Base-by-base conservation (phyloP, 2,329 filamentous ascomycete species). In the Claviceps africana region DNA sequence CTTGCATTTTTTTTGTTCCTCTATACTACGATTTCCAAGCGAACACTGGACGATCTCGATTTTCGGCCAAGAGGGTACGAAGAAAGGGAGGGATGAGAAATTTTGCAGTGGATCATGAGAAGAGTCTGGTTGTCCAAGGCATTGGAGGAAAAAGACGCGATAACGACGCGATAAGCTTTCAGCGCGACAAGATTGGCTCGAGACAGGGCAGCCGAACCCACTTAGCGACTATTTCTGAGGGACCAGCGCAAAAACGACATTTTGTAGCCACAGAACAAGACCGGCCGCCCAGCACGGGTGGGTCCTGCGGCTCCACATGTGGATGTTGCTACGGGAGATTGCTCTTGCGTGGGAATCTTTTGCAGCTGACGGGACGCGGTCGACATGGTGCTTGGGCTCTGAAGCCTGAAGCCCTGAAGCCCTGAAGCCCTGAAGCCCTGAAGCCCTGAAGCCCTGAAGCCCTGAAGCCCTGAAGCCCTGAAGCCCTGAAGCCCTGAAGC, bases 71-170 rank as follows among this genome's bases (percentile, higher is more conserved):
- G 35, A n/a, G 17, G 5, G 35, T 8, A n/a, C 15, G 17, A 37
- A 7, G 35, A 37, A n/a, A 37, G 17, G 35, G 35, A 6, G 8
- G 17, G 17, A 37, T 17, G 35, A 37, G 35, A 53, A 55, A 56
- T 53, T 43, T 55, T 48, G 45, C 49, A 42, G 30, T 54, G 48
- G 52, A 51, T 37, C 47, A 51, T 50, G 45, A 33, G 35, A 42
- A 50, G 58, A 25, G 25, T 25, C n/a, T n/a, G n/a, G n/a, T 54
- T 57, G 58, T 59, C 58, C 58, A 55, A 59, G 57, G 57, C 58
- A 59, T 48, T 40, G 17, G 43, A 47, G 47, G 50, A 52, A 44
- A 40, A 30, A 17, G 31, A 22, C 47, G 39, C 50, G 53, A 54
- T 53, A 54, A 47, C 46, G 19, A 44, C 31, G 19, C 48, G 55